Conservation (phyloP, 2,329 filamentous ascomycete genomes). For the Fusarium coffeatum region DNA sequence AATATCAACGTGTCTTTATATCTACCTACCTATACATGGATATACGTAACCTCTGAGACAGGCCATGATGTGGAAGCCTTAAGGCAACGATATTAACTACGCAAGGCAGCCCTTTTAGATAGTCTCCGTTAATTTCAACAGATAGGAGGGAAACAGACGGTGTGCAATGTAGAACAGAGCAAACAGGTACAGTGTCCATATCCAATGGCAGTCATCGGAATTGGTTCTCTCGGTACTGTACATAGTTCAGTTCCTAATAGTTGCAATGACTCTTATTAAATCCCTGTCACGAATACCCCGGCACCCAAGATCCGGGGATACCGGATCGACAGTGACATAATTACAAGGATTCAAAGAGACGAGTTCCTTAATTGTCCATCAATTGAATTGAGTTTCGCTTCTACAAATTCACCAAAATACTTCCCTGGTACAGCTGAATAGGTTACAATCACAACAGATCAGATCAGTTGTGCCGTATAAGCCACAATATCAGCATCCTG, state of each 20-base stretch:
- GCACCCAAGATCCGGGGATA: slow-evolving; percentile 37
- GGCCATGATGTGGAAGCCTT: slow-evolving; percentile 27
- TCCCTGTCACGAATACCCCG: slow-evolving; percentile 27
- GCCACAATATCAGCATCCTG: neutral
- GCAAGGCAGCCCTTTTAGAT: slow-evolving; percentile 28
- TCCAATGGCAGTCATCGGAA: neutral
- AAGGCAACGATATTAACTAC: slow-evolving; percentile 30
- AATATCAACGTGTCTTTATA: slow-evolving; percentile 18
- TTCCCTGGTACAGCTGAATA: neutral
- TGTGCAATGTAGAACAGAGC: neutral
- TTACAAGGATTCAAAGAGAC: slow-evolving; percentile 17
- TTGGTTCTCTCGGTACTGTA: neutral
- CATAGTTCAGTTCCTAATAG: neutral
- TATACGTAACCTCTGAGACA: slow-evolving; percentile 12
- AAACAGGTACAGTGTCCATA: neutral
- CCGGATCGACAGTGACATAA: slow-evolving; percentile 6
- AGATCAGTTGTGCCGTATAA: neutral
- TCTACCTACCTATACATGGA: neutral
- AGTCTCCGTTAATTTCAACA: slow-evolving; percentile 3
- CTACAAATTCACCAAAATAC: neutral
- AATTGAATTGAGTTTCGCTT: slow-evolving; percentile 2
- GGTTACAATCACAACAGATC: neutral
- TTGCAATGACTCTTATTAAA: slow-evolving; percentile 24
- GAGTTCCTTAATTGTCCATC: slow-evolving; percentile 1
- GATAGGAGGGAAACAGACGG: slow-evolving; percentile 15